Base-by-base conservation (phyloP, 176 grass and related monocot species). In the Hsuehochloa calcarea region DNA sequence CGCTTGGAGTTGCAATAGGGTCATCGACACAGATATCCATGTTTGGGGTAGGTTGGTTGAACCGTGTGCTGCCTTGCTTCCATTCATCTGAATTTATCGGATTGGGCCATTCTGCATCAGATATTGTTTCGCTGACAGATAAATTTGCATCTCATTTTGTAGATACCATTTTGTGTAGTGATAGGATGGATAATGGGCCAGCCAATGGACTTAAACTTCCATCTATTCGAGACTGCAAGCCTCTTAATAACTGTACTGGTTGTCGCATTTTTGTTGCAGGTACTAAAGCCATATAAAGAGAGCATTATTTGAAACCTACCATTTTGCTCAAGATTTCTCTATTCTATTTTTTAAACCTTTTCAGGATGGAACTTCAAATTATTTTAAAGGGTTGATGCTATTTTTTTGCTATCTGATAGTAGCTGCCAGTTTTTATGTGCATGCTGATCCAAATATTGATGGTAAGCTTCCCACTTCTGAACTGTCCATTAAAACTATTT, bases 11-110 rank as follows among this genome's bases (percentile, higher is more conserved):
- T 65, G 94, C 94, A 71, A 87, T 97, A 39, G 92, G 90, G 38
- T 94, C 94, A 19, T 94, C 92, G 0, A 97, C 92, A 11, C 94
- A 94, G 50, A 94, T 97, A 82, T 90, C 94, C 39, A 97, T 97
- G 92, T 94, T 97, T 83, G 92, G 75, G 88, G 92, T 97, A 80
- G n/a, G 90, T 70, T 82, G 13, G 5, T 68, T 19, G 7, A 71
- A 34, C 54, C 26, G 5, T 77, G 23, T 54, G 55, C 8, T 83
- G 22, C 11, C 64, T 61, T 61, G 2, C 22, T 40, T 58, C 11
- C 31, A 22, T 50, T 71, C n/a, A 52, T 78, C 34, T 52, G 34
- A 83, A 77, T 85, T 25, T 23, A 75, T 59, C 37, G 40, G 38
- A 70, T 25, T 37, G 40, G 19, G 26, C 22, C 59, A 68, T 84